phyloP scores from a whole-genome alignment of 257 asterid genomes.

The Ilex aquifolium region DNA sequence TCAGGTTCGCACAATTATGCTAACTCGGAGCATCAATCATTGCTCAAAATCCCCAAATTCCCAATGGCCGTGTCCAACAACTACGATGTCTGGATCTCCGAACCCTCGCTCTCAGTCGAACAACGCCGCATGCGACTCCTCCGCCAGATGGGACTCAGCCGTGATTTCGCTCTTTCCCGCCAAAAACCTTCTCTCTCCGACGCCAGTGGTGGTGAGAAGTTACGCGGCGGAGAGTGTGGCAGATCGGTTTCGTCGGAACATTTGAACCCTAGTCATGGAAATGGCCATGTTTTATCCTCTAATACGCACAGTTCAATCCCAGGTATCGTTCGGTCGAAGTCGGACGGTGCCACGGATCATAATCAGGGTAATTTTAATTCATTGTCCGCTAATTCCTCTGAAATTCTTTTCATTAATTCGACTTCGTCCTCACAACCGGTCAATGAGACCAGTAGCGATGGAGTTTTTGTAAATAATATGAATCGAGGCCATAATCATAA shows the following conservation, averaged over 20 bases:
- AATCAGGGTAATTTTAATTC: background rate
- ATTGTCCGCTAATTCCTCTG: constrained; percentile 1
- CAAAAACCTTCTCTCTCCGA: constrained; percentile 45
- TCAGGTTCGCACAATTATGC: constrained; percentile 26
- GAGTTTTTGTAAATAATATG: constrained; percentile 23
- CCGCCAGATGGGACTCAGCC: constrained; percentile 69
- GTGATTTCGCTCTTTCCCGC: constrained; percentile 71
- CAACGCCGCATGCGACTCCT: constrained; percentile 81
- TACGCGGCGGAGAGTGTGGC: background rate
- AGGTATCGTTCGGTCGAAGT: constrained; percentile 28
- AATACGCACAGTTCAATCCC: constrained; percentile 7
- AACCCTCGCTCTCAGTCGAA: constrained; percentile 66
- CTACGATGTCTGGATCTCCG: constrained; percentile 90
- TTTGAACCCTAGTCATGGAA: constrained; percentile 19
- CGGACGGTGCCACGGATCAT: constrained; percentile 11
- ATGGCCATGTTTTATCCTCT: constrained; percentile 4
- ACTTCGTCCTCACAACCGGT: constrained; percentile 8
- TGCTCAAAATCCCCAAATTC: constrained; percentile 32
- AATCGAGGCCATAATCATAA: constrained; percentile 15
- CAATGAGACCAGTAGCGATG: constrained; percentile 19
- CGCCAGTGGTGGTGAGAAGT: background rate
- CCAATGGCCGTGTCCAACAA: constrained; percentile 45
- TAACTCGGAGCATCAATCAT: constrained; percentile 14
- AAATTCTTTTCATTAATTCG: constrained; percentile 12
- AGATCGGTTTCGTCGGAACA: constrained; percentile 25